phyloP scores from a whole-genome alignment of 139 green algal species.

The Coccomyxa sp. region DNA sequence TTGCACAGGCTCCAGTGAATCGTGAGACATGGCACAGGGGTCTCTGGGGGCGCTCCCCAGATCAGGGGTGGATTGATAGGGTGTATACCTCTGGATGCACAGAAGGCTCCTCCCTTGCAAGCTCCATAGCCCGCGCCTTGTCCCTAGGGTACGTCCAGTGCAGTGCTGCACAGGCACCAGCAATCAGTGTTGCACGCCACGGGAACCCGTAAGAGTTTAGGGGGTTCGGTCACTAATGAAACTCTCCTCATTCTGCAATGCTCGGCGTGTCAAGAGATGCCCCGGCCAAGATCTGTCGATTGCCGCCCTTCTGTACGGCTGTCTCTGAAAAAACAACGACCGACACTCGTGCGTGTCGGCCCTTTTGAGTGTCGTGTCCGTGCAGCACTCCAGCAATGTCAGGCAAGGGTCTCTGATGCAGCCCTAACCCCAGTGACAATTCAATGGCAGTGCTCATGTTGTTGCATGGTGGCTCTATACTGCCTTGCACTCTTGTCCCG shows the following conservation, averaged over 20 bases:
- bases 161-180: not conserved
- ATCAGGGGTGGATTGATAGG: not conserved
- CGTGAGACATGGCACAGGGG: not conserved
- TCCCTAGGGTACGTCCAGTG: slow-evolving; percentile 46
- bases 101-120: not conserved
- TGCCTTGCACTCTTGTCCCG: not conserved
- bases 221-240: not conserved
- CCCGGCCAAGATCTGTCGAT: no score
- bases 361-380: no score
- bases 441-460: no score
- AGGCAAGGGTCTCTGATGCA: no score
- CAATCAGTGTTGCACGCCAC: no score
- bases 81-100: no score
- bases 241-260: not conserved
- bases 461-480: not conserved
- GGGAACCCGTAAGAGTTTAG: not conserved
- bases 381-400: no score
- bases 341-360: no score
- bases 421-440: no score
- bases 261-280: not conserved
- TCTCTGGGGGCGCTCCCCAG: not conserved
- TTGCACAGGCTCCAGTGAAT: not conserved
- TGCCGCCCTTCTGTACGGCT: not conserved
- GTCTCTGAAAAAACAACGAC: not conserved
- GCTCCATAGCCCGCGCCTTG: not conserved